Conservation (phyloP, 805 yeast genomes). For the Kregervanrija delftensis region DNA sequence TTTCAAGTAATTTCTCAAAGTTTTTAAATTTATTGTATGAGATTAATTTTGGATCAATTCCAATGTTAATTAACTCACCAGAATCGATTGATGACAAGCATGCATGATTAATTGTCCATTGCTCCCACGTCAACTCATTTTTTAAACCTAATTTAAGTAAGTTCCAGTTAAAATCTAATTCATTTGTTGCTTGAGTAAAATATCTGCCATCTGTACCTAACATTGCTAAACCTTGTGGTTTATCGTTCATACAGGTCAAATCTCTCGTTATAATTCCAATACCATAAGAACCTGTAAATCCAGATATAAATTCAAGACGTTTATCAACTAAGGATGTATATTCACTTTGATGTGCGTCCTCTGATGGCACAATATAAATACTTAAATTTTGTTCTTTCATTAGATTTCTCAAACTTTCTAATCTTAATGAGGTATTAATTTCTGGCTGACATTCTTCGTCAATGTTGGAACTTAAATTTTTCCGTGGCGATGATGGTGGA, state of each 20-base stretch:
- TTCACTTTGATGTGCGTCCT: conserved; percentile 61
- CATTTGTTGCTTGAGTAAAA: conserved; percentile 51
- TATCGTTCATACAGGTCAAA: conserved; percentile 39
- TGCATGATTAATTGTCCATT: conserved; percentile 49
- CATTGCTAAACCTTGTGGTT: conserved; percentile 49
- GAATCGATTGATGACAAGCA: conserved; percentile 42
- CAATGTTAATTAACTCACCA: conserved; percentile 27
- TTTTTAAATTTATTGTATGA: conserved; percentile 30
- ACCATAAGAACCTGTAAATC: conserved; percentile 59
- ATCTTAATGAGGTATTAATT: conserved; percentile 52
- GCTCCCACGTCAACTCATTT: conserved; percentile 50
- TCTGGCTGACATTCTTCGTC: conserved; percentile 22
- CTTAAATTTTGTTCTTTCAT: conserved; percentile 58
- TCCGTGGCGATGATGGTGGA: conserved; percentile 8
- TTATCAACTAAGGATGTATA: conserved; percentile 49
- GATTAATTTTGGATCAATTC: conserved; percentile 45
- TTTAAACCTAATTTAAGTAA: conserved; percentile 45
- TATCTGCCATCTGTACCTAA: conserved; percentile 58
- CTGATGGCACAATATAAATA: conserved; percentile 58
- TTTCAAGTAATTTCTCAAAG: conserved; percentile 27
- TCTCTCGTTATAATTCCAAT: conserved; percentile 52
- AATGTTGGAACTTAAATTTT: not conserved
- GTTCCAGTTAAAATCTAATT: conserved; percentile 54
- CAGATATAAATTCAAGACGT: conserved; percentile 48
- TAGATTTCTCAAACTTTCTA: conserved; percentile 50